A percentile compares a stretch with the other conserved stretches of the same genome.
These are phyloP conservation scores for Ordospora pajunii DNA, from an alignment of 371 early-diverging fungal species.

Conservation along the genomic window DNA sequence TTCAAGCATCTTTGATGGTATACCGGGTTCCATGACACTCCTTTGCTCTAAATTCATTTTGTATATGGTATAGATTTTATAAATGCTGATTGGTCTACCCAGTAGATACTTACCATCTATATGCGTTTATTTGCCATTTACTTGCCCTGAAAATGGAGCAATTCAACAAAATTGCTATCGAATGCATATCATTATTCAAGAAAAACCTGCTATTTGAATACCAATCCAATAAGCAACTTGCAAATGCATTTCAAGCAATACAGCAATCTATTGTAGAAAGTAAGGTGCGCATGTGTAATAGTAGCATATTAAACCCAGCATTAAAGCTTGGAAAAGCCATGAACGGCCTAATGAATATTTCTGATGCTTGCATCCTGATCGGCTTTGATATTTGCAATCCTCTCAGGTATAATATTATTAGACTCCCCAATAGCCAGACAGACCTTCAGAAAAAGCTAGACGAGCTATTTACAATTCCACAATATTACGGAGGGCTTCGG, in stretches of 20 bases:
- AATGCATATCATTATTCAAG: not conserved
- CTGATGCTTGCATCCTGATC: not conserved
- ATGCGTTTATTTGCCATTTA: not conserved
- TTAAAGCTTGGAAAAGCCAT: not conserved
- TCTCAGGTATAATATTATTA: not conserved
- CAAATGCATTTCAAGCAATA: not conserved
- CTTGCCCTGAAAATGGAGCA: not conserved
- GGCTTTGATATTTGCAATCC: not conserved
- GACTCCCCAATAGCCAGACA: not conserved
- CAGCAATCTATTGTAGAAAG: not conserved
- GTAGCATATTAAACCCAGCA: not conserved
- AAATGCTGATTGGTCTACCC: not conserved
- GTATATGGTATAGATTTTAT: too few relatives aligned
- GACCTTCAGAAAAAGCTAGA: not conserved
- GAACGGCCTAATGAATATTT: not conserved
- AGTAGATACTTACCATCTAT: not conserved
- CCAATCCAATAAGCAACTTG: not conserved
- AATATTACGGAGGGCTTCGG: not conserved
- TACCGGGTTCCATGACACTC: too few relatives aligned
- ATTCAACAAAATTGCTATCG: not conserved
- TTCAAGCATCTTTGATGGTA: not conserved
- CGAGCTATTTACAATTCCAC: not conserved
- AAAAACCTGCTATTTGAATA: not conserved
- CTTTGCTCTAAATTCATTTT: too few relatives aligned
- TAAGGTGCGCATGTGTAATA: not conserved